A percentile compares a stretch with the other conserved stretches of the same genome.
These are phyloP conservation scores for Porcisia deanei DNA, from an alignment of 208 protist genomes.

Conservation along the genomic window DNA sequence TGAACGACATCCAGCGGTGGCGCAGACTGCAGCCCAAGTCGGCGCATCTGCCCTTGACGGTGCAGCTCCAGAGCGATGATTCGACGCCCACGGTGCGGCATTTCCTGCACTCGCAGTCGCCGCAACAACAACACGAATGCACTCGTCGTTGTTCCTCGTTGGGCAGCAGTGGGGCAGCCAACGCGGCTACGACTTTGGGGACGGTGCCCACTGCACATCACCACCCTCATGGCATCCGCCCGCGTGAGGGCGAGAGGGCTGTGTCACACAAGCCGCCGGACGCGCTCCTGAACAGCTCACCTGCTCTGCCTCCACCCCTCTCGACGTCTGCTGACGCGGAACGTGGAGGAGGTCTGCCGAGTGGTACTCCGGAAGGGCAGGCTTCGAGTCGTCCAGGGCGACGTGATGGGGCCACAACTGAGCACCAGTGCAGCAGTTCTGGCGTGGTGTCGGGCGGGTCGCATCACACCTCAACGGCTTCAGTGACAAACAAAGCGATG, in stretches of 20 bases:
- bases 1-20: slow-evolving; percentile 28
- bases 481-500: background rate
- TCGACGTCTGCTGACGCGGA: background rate
- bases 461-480: background rate
- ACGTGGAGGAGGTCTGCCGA: background rate
- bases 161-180: background rate
- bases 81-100: background rate
- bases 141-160: background rate
- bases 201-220: background rate
- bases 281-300: background rate
- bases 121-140: background rate
- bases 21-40: slow-evolving; percentile 28
- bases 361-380: background rate
- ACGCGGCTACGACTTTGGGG: background rate
- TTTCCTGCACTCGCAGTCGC: background rate
- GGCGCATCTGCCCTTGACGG: slow-evolving; percentile 28
- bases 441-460: background rate
- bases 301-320: background rate
- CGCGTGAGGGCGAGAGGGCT: background rate
- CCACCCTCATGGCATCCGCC: background rate
- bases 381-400: background rate
- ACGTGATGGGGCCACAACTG: background rate
- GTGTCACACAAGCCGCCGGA: background rate
- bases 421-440: background rate
- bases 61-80: slow-evolving; percentile 23